Evolutionary conservation across 768 basidiomycete genomes (phyloP).

Genomic region (Russula vinacea): DNA sequence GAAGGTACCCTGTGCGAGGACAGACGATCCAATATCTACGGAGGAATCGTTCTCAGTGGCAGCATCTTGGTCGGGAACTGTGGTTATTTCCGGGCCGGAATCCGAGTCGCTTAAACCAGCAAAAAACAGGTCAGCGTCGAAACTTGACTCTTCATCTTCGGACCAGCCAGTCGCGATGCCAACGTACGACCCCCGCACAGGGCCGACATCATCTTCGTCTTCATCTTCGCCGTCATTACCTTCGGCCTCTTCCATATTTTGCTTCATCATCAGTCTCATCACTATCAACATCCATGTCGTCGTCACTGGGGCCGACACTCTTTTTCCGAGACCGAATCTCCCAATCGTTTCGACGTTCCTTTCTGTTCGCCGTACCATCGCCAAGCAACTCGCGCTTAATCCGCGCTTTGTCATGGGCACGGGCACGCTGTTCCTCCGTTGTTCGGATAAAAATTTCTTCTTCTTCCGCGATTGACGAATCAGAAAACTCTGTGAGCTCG

Average conservation of each 20-base stretch:
- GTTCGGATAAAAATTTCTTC: conserved; percentile 28
- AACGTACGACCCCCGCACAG: conserved; percentile 45
- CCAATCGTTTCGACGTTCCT: conserved; percentile 31
- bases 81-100: conserved; percentile 42
- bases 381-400: conserved; percentile 59
- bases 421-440: conserved; percentile 26
- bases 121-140: conserved; percentile 84
- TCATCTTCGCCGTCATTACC: conserved; percentile 50
- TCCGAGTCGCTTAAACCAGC: conserved; percentile 62
- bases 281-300: conserved; percentile 61
- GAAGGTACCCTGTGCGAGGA: conserved; percentile 39
- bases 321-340: conserved; percentile 28
- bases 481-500: conserved; percentile 27
- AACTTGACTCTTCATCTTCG: conserved; percentile 70
- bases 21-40: conserved; percentile 8
- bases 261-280: conserved; percentile 58
- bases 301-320: conserved; percentile 44
- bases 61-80: too few species aligned
- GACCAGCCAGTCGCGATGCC: conserved; percentile 77
- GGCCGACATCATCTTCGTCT: conserved; percentile 36
- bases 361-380: conserved; percentile 43
- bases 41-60: conserved; percentile 37
- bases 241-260: conserved; percentile 41
- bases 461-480: conserved; percentile 28
- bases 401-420: conserved; percentile 45